phyloP scores from a whole-genome alignment of 2,329 filamentous ascomycete genomes.

The Orbilia blumenaviensis region DNA sequence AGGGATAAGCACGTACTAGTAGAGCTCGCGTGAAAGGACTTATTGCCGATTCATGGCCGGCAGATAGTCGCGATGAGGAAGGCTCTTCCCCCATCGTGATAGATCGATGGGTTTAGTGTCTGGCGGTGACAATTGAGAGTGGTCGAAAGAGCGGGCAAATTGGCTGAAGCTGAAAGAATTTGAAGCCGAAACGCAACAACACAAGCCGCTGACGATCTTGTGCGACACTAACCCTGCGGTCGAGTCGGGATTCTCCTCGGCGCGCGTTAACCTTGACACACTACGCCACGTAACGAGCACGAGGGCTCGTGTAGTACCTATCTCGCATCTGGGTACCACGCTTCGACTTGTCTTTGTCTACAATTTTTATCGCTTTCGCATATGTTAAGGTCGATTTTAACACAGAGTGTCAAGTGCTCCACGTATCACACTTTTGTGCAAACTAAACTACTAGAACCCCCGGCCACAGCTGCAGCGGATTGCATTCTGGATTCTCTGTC shows the following conservation, averaged over 20 bases:
- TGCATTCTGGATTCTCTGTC: neutral
- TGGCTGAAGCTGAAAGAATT: constrained; percentile 15
- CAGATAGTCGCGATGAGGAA: neutral
- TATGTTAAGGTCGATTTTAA: too few relatives aligned
- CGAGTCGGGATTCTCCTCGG: neutral
- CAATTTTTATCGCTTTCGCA: too few relatives aligned
- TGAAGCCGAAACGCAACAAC: constrained; percentile 22
- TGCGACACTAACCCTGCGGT: neutral
- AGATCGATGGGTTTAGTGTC: neutral
- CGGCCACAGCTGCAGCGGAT: neutral
- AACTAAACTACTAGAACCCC: too few relatives aligned
- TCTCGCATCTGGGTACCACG: neutral
- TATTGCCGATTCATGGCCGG: constrained; percentile 1
- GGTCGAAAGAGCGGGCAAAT: neutral
- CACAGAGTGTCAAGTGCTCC: too few relatives aligned
- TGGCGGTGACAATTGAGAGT: neutral
- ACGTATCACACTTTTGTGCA: too few relatives aligned
- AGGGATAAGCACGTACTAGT: constrained; percentile 13
- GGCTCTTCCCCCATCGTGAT: constrained; percentile 17
- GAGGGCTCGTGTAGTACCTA: too few relatives aligned
- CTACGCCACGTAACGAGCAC: neutral
- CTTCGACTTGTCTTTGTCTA: neutral
- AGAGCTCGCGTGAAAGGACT: constrained; percentile 44
- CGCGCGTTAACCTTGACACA: neutral
- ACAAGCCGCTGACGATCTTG: neutral